A percentile compares a stretch with the other conserved stretches of the same genome.
Conservation (phyloP, 2,329 filamentous ascomycete genomes). For the Thelonectria blattea region DNA sequence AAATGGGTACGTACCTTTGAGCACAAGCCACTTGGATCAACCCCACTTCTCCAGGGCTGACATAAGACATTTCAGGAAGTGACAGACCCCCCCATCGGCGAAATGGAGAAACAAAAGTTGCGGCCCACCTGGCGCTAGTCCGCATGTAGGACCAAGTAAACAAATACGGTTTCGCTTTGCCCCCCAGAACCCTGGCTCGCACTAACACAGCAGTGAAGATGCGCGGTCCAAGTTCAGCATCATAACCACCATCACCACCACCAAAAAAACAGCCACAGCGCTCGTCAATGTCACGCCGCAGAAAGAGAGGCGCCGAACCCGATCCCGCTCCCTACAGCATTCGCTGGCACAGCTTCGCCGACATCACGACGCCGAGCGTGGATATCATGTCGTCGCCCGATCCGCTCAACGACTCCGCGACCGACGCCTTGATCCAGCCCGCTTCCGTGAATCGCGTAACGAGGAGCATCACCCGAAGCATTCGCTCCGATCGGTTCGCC, state of each 20-base stretch:
- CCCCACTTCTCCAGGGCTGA: no score
- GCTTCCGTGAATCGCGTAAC: slow-evolving; percentile 50
- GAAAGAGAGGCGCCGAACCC: slow-evolving; percentile 31
- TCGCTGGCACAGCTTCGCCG: slow-evolving; percentile 46
- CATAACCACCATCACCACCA: slow-evolving; percentile 18
- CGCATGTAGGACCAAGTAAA: slow-evolving; percentile 39
- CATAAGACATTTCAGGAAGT: no score
- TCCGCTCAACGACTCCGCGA: slow-evolving; percentile 51
- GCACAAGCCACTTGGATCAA: no score
- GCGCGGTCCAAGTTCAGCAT: slow-evolving; percentile 32
- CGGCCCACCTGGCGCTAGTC: slow-evolving; percentile 32
- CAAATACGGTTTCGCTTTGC: slow-evolving; percentile 30
- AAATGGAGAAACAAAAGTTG: slow-evolving; percentile 36
- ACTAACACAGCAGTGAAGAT: slow-evolving; percentile 22
- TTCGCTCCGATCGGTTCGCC: slow-evolving; percentile 47
- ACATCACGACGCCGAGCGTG: slow-evolving; percentile 46
- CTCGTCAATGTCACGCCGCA: slow-evolving; percentile 41
- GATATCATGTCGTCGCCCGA: slow-evolving; percentile 59
- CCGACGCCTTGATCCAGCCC: slow-evolving; percentile 44
- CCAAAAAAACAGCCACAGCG: slow-evolving; percentile 8
- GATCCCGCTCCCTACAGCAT: slow-evolving; percentile 41
- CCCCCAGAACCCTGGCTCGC: slow-evolving; percentile 29
- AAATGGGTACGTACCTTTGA: no score
- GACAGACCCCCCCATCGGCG: slow-evolving; percentile 23
- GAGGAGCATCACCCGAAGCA: slow-evolving; percentile 55